Conservation (phyloP, 345 rosid genomes). For the Microcos paniculata region DNA sequence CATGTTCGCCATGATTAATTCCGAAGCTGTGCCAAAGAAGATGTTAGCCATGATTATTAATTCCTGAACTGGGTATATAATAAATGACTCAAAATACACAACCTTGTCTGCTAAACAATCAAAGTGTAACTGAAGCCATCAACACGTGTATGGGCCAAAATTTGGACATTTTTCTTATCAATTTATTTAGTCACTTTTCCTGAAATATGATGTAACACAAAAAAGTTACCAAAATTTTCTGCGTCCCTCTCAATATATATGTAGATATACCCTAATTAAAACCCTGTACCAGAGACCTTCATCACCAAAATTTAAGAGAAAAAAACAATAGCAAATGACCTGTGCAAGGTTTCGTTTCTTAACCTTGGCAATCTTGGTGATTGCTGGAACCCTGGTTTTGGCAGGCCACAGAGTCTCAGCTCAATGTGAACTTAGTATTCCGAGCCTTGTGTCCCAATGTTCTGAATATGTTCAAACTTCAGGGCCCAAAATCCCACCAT, state of each 20-base stretch:
- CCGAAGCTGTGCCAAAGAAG: too few species aligned
- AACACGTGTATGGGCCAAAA: too few species aligned
- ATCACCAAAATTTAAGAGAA: neutral
- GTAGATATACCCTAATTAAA: too few species aligned
- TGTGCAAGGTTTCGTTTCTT: neutral
- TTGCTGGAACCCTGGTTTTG: neutral
- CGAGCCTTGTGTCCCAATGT: constrained; percentile 17
- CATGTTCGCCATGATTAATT: too few species aligned
- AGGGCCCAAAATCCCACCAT: constrained; percentile 23
- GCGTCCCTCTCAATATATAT: neutral
- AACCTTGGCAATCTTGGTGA: neutral
- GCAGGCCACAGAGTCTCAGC: neutral
- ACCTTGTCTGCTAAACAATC: too few species aligned
- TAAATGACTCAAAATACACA: too few species aligned
- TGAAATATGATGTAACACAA: too few species aligned
- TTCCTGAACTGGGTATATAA: too few species aligned
- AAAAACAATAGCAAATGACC: neutral
- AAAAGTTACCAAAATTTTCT: neutral
- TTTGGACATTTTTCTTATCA: too few species aligned
- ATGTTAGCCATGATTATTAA: too few species aligned
- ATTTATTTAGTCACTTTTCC: neutral
- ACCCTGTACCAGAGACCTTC: neutral
- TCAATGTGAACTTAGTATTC: neutral
- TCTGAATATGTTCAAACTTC: constrained; percentile 7
- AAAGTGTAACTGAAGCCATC: too few species aligned